A percentile compares a stretch with the other conserved stretches of the same genome.
phyloP scores from a whole-genome alignment of 768 basidiomycete genomes.

The Lanmaoa rubissima region DNA sequence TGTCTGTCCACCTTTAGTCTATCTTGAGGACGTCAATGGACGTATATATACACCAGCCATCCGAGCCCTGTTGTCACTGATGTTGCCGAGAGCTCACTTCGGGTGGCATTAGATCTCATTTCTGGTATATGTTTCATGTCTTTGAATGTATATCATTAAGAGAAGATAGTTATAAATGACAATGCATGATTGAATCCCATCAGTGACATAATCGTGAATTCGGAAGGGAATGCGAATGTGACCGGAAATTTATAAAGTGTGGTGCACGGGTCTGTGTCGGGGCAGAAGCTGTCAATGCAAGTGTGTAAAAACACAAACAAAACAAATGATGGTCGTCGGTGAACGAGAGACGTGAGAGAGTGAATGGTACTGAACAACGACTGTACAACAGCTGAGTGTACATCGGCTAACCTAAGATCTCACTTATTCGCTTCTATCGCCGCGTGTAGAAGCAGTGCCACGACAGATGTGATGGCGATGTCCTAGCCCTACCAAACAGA shows the following conservation, averaged over 20 bases:
- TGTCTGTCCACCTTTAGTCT: neutral
- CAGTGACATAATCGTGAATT: slow-evolving; percentile 23
- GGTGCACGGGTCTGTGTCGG: slow-evolving; percentile 6
- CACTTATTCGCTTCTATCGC: slow-evolving; percentile 12
- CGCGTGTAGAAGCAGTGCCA: slow-evolving; percentile 9
- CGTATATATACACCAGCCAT: no score
- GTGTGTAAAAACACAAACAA: slow-evolving; percentile 22
- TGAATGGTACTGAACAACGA: slow-evolving; percentile 19
- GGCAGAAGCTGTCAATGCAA: slow-evolving; percentile 12
- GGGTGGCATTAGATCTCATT: neutral
- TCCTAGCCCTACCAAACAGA: slow-evolving; percentile 8
- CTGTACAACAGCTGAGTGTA: slow-evolving; percentile 26
- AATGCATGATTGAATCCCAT: slow-evolving; percentile 28
- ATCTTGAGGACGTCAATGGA: no score
- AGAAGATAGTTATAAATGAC: slow-evolving; percentile 27
- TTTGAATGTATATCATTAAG: slow-evolving; percentile 25
- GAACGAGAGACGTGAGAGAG: slow-evolving; percentile 17
- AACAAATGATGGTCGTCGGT: slow-evolving; percentile 21
- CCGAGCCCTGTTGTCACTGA: neutral
- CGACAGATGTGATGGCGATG: neutral
- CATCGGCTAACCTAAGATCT: slow-evolving; percentile 16
- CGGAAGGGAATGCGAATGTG: slow-evolving; percentile 19
- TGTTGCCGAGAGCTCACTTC: neutral
- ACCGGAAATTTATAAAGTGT: slow-evolving; percentile 13
- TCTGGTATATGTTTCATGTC: neutral